These are phyloP conservation scores for Quercus engelmannii DNA, from an alignment of 306 rosid genomes.

Conservation along the genomic window DNA sequence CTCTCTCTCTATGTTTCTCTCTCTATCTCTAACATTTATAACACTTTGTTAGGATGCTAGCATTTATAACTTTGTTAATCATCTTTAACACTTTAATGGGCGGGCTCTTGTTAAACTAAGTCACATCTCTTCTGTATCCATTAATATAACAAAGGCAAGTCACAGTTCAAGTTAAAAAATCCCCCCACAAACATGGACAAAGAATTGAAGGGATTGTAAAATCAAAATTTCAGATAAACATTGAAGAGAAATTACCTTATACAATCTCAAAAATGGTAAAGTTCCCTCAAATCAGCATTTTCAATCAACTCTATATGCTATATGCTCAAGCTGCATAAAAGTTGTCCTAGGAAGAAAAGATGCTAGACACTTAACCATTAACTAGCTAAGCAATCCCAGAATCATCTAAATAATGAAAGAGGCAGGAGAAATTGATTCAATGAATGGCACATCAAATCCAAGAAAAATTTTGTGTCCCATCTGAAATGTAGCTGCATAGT, in stretches of 20 bases:
- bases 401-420: neutral
- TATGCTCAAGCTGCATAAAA: neutral
- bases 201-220: neutral
- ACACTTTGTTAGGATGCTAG: no score
- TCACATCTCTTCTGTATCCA: no score
- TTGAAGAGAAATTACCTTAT: neutral
- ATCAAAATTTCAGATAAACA: neutral
- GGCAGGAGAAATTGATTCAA: neutral
- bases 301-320: neutral
- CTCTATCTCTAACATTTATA: no score
- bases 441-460: neutral
- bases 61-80: no score
- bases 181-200: neutral
- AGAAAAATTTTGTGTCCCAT: neutral
- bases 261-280: neutral
- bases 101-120: no score
- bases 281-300: neutral
- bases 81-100: no score
- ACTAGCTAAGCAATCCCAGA: neutral
- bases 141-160: no score
- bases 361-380: neutral
- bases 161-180: no score
- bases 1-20: no score
- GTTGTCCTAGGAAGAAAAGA: neutral
- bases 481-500: neutral